Base-by-base conservation (phyloP, 192 early-diverging fungal genomes). In the Funneliformis geosporum region DNA sequence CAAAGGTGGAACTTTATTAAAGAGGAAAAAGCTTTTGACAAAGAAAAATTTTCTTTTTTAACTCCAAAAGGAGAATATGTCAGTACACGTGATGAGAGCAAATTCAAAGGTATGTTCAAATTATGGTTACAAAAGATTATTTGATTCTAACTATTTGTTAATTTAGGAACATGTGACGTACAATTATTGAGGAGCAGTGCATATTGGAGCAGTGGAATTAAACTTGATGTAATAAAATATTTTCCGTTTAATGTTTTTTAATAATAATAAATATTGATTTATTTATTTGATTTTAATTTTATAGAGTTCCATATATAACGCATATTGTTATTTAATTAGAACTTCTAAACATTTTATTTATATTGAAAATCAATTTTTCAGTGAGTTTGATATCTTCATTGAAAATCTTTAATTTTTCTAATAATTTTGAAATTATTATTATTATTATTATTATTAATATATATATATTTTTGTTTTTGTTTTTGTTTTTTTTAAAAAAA, bases 311-410 rank as follows among this genome's bases (percentile, higher is more conserved):
- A 96, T 96, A 81, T 90, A 92, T 79, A 93, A 89, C 38, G 95
- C 94, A 10, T 96, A 96, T 80, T 83, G 89, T 55, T 86, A 90
- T 70, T 84, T 88, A 72, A 96, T 96, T 81, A 78, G 81, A 39
- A 84, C 86, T 40, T 88, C 95, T 33, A 84, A 94, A 81, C 93
- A 95, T 76, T 96, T 92, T 85, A 84, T 96, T 42, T 95, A 96
- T 82, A 96, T 96, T 79, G 95, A 96, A 80, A 95, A 96, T 82
- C 95, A 96, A 80, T 96, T 96, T 86, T 96, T 96, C 80, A 91
- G 93, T 89, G 85, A 86, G 80, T 79, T 28, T 64, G n/a, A n/a
- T n/a, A 40, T 60, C 5, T 10, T 27, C 33, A 33, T 33, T 33
- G 33, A 33, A 21, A 70, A 69, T 39, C 5, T 69, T 27, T 12